Evolutionary conservation across 441 rosid species (phyloP).

Genomic region (Arabidopsis hybrid): DNA sequence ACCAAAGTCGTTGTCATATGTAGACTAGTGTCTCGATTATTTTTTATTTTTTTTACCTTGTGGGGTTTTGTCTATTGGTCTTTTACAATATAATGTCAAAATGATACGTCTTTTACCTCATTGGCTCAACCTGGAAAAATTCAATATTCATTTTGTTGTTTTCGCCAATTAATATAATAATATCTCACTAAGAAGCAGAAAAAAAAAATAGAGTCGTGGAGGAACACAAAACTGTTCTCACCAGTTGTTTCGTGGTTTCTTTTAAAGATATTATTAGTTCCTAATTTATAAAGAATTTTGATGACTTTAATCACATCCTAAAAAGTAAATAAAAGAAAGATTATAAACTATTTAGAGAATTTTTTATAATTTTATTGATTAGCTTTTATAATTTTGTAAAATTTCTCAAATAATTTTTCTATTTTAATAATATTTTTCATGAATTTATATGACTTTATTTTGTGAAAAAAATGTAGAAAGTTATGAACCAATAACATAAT

Average conservation of each 20-base stretch:
- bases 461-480: no score
- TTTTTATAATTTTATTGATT: no score
- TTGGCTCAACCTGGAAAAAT: no score
- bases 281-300: no score
- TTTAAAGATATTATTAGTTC: not conserved
- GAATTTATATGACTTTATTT: no score
- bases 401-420: no score
- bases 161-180: not conserved
- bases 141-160: not conserved
- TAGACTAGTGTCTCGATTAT: not conserved
- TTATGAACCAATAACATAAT: no score
- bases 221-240: conserved; percentile 19
- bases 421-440: no score
- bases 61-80: not conserved
- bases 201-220: conserved; percentile 10
- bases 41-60: not conserved
- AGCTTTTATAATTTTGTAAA: no score
- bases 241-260: not conserved
- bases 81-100: not conserved
- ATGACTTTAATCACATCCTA: no score
- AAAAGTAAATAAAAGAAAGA: no score
- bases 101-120: not conserved
- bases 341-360: no score
- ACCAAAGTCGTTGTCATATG: not conserved
- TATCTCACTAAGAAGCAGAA: not conserved